Percentiles rank a stretch among this genome's conserved stretches.
Conservation (phyloP, 2,329 filamentous ascomycete species). For the Fusarium sp. region DNA sequence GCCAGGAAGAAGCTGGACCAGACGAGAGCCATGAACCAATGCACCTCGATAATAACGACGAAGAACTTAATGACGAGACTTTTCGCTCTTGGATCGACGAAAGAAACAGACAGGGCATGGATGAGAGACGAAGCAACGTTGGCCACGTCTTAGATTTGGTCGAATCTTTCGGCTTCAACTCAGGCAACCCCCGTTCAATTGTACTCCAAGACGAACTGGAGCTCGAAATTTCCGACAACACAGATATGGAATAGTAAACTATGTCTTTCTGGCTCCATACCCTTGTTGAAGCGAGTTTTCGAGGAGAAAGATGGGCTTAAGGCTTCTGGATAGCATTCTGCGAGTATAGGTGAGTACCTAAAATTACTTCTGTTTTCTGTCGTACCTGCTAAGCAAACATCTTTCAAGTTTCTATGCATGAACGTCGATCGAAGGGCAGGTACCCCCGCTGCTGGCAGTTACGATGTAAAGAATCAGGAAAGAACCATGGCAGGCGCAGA, state of each 20-base stretch:
- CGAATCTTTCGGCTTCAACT: background rate
- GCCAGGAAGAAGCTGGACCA: background rate
- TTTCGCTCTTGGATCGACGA: background rate
- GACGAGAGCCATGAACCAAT: background rate
- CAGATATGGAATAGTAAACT: constrained; percentile 1
- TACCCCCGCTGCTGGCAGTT: constrained; percentile 3
- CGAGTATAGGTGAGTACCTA: background rate
- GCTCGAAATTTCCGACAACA: background rate
- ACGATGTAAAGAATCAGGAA: background rate
- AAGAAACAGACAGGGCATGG: background rate
- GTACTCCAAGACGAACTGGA: background rate
- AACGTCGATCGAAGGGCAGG: constrained; percentile 10
- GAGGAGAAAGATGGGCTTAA: background rate
- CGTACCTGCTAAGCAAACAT: background rate
- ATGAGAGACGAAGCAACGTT: background rate
- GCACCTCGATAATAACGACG: background rate
- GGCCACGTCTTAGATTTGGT: background rate
- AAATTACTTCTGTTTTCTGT: background rate
- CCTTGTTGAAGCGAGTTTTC: background rate
- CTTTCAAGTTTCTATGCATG: background rate
- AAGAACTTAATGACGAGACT: background rate
- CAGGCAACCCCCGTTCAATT: too few relatives aligned
- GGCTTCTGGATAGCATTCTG: background rate
- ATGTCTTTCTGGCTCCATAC: background rate
- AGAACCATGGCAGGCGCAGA: background rate